These are phyloP conservation scores for Penicillium lividum DNA, from an alignment of 495 filamentous ascomycete species.

Conservation along the genomic window DNA sequence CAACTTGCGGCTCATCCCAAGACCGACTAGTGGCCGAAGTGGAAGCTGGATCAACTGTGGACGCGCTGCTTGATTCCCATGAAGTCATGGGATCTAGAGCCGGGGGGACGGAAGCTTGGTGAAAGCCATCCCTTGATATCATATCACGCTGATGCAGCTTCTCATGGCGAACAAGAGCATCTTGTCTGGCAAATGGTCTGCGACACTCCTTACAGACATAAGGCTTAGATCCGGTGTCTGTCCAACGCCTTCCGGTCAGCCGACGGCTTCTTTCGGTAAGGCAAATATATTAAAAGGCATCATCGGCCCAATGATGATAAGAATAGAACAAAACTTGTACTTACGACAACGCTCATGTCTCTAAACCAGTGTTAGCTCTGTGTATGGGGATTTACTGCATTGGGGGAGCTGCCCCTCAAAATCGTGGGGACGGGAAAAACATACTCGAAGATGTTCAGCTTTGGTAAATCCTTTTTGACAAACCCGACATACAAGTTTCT, in stretches of 20 bases:
- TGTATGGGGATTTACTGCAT: slow-evolving; percentile 1
- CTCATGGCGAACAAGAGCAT: slow-evolving; percentile 51
- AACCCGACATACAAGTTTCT: slow-evolving; percentile 41
- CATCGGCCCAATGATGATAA: neutral
- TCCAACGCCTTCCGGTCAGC: slow-evolving; percentile 18
- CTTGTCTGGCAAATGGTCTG: slow-evolving; percentile 48
- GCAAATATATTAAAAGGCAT: neutral
- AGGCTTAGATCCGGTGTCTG: slow-evolving; percentile 51
- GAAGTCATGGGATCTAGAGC: slow-evolving; percentile 27
- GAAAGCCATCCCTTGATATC: slow-evolving; percentile 25
- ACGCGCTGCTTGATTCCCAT: slow-evolving; percentile 31
- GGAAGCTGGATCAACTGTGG: slow-evolving; percentile 25
- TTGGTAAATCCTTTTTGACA: slow-evolving; percentile 50
- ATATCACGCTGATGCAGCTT: slow-evolving; percentile 44
- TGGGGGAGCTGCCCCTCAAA: slow-evolving; percentile 14
- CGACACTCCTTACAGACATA: slow-evolving; percentile 46
- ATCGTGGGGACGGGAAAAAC: slow-evolving; percentile 19
- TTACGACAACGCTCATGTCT: slow-evolving; percentile 53
- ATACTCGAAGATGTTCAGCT: slow-evolving; percentile 48
- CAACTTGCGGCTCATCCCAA: slow-evolving; percentile 28
- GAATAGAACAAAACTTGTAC: slow-evolving; percentile 11
- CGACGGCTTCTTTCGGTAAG: slow-evolving; percentile 12
- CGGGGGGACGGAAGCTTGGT: slow-evolving; percentile 19
- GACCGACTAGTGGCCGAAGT: slow-evolving; percentile 27
- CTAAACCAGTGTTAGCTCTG: slow-evolving; percentile 24